Base-by-base conservation (phyloP, 2,329 filamentous ascomycete species). In the Fusarium palustre region DNA sequence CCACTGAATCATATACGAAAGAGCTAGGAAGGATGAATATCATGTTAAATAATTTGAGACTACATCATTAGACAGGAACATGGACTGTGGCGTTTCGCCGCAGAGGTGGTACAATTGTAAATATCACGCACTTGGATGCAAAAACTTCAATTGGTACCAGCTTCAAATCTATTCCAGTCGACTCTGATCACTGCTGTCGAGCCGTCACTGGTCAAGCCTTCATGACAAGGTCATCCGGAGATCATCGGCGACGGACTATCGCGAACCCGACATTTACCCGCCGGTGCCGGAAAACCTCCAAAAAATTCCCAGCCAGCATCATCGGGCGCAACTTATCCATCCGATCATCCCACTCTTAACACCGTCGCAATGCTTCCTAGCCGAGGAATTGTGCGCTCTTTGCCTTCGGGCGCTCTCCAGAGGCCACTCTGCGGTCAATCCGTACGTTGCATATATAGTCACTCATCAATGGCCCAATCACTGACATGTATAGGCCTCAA, bases 331-430 rank as follows among this genome's bases (percentile, higher is more conserved):
- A 47, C 36, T 52, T 43, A 46, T 56, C 53, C 46, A 60, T 45
- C 61, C 69, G 67, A 61, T 57, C 53, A 68, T 52, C 36, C 42
- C 53, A 59, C 53, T 59, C 67, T 64, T 1, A 73, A 68, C 55
- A 59, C 64, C 73, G 74, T 69, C 77, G 78, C 70, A 61, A 84
- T 84, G 82, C 78, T 84, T 74, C 80, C 81, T 59, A 82, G 81
- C 66, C 80, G 81, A 81, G 81, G 80, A 74, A 76, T 82, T 72
- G 76, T 78, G 71, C 79, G 79, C 68, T 79, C 80, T 55, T 65
- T 81, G 58, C 76, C 80, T 66, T 77, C 79, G 42, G 68, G 71
- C 66, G 73, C 75, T 55, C 48, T 75, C 41, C 75, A 76, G 66
- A 77, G 75, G 69, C 77, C 75, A 55, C 46, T 76, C 30, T 70